Conservation (phyloP, 768 basidiomycete species). For the Clitopilus passeckerianus region DNA sequence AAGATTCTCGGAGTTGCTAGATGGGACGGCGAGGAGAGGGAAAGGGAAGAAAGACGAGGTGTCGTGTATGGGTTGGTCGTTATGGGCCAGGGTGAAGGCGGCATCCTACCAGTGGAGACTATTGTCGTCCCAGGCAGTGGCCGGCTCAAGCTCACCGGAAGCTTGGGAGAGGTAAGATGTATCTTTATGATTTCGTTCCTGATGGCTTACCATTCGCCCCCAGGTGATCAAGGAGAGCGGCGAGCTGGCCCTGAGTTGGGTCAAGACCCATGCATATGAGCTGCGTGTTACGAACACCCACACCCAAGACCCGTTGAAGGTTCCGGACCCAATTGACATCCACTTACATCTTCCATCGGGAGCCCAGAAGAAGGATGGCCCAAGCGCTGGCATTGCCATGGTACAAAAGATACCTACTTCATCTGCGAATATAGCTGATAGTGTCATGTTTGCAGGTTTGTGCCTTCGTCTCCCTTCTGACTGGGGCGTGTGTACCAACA, state of each 20-base stretch:
- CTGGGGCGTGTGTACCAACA: conserved; percentile 66
- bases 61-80: conserved; percentile 86
- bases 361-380: conserved; percentile 91
- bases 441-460: conserved; percentile 46
- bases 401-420: conserved; percentile 29
- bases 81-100: conserved; percentile 85
- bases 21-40: conserved; percentile 77
- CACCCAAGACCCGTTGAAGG: conserved; percentile 70
- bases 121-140: conserved; percentile 74
- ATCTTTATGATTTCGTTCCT: not conserved
- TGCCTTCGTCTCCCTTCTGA: conserved; percentile 82
- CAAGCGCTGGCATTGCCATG: conserved; percentile 88
- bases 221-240: conserved; percentile 90
- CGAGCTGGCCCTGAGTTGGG: conserved; percentile 89
- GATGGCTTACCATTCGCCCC: not conserved
- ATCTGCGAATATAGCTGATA: not conserved
- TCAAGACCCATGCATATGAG: conserved; percentile 80
- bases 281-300: conserved; percentile 69
- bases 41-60: conserved; percentile 68
- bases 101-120: conserved; percentile 82
- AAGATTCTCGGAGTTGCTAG: conserved; percentile 75
- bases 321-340: conserved; percentile 70
- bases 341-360: conserved; percentile 89
- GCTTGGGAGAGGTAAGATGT: conserved; percentile 64
- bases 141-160: conserved; percentile 72